phyloP scores from a whole-genome alignment of 2,329 filamentous ascomycete genomes.

The Dothistroma septosporum region DNA sequence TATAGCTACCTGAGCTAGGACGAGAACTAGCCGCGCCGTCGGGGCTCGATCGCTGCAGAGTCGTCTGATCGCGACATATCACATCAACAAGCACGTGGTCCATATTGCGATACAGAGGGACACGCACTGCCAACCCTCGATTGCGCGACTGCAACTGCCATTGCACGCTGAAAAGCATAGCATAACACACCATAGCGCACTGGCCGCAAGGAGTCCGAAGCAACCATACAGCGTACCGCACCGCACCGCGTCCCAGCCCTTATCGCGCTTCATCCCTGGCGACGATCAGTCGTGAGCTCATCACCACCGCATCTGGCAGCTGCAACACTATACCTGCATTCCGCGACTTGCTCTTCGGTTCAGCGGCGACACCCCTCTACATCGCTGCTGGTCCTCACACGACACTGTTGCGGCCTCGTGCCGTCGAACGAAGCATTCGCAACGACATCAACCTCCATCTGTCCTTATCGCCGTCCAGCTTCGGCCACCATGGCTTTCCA shows the following conservation, averaged over 20 bases:
- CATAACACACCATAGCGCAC: neutral
- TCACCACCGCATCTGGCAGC: conserved; percentile 7
- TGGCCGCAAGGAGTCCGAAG: neutral
- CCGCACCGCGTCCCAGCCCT: too few relatives aligned
- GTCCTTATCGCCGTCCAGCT: conserved; percentile 10
- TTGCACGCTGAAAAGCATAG: too few relatives aligned
- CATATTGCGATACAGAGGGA: neutral
- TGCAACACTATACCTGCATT: neutral
- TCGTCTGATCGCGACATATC: conserved; percentile 10
- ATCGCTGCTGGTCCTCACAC: neutral
- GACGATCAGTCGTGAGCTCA: conserved; percentile 14
- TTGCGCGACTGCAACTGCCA: neutral
- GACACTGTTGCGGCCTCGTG: conserved; percentile 1
- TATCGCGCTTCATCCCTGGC: conserved; percentile 9
- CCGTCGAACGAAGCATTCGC: neutral
- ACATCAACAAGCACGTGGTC: conserved; percentile 4
- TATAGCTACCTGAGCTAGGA: neutral
- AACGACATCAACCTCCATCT: conserved; percentile 3
- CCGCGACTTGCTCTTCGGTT: neutral
- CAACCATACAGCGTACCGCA: neutral
- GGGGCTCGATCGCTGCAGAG: neutral
- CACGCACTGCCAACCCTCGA: neutral
- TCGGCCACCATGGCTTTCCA: conserved; percentile 23
- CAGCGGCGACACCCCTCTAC: neutral
- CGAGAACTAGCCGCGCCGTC: neutral